These are phyloP conservation scores for Isoetes engelmannii DNA, from an alignment of 83 land plant genomes.

Conservation along the genomic window DNA sequence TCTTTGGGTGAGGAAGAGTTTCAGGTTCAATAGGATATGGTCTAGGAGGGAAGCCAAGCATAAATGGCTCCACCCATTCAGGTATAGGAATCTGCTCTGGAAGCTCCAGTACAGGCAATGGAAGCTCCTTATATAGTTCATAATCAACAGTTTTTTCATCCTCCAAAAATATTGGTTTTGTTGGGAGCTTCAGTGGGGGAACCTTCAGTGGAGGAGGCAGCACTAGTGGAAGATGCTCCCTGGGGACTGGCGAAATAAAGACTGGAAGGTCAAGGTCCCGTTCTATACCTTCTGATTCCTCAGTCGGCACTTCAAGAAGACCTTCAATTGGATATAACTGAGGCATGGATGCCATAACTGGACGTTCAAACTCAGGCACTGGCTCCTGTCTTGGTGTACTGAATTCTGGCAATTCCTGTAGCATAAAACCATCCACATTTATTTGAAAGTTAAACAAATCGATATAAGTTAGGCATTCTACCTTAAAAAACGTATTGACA, in stretches of 20 bases:
- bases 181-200: conserved; percentile 19
- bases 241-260: conserved; percentile 9
- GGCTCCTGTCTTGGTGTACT: conserved; percentile 12
- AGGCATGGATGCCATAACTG: conserved; percentile 12
- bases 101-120: conserved; percentile 5
- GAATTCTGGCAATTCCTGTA: conserved; percentile 21
- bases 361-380: conserved; percentile 18
- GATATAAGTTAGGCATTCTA: background rate
- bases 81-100: conserved; percentile 19
- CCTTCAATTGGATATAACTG: conserved; percentile 24
- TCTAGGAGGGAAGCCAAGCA: conserved; percentile 7
- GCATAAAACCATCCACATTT: background rate
- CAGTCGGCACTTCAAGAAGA: conserved; percentile 19
- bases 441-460: background rate
- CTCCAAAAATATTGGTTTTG: conserved; percentile 8
- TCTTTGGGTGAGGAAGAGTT: conserved; percentile 13
- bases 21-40: conserved; percentile 9
- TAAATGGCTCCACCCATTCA: conserved; percentile 13
- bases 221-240: conserved; percentile 11
- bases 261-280: conserved; percentile 12
- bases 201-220: conserved; percentile 18
- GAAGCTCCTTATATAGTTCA: conserved; percentile 12
- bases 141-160: conserved; percentile 27
- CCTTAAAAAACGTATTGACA: conserved; percentile 19
- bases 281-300: conserved; percentile 20